phyloP scores from a whole-genome alignment of 768 basidiomycete genomes.

The Pulveroboletus ravenelii region DNA sequence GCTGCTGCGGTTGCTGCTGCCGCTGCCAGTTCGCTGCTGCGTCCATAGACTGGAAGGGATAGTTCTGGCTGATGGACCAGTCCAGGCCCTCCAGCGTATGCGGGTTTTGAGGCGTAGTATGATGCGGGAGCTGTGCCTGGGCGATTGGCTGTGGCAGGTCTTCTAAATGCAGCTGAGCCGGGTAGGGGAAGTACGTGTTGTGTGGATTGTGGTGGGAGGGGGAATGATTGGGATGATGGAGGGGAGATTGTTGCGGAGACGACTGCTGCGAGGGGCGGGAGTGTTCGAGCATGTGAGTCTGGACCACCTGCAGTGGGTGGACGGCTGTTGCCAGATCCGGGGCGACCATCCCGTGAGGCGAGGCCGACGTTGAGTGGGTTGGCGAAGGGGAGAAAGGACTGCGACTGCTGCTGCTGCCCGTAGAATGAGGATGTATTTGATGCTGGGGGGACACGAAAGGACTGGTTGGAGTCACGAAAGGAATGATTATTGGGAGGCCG shows the following conservation, averaged over 20 bases:
- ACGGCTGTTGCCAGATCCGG: slow-evolving; percentile 47
- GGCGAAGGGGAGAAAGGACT: slow-evolving; percentile 68
- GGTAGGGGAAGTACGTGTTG: slow-evolving; percentile 56
- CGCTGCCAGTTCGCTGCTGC: slow-evolving; percentile 36
- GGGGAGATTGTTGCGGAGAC: slow-evolving; percentile 65
- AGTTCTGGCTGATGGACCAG: slow-evolving; percentile 46
- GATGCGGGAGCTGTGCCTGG: slow-evolving; percentile 70
- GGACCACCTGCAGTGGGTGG: slow-evolving; percentile 50
- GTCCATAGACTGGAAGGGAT: slow-evolving; percentile 38
- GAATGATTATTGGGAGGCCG: slow-evolving; percentile 50
- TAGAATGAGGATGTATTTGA: slow-evolving; percentile 37
- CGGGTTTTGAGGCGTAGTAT: slow-evolving; percentile 47
- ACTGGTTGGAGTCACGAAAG: slow-evolving; percentile 78
- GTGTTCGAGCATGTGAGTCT: slow-evolving; percentile 43
- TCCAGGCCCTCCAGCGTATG: slow-evolving; percentile 49
- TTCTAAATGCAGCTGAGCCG: slow-evolving; percentile 47
- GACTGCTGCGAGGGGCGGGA: slow-evolving; percentile 74
- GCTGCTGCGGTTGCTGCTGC: slow-evolving; percentile 28
- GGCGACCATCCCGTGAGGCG: slow-evolving; percentile 39
- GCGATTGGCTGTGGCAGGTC: slow-evolving; percentile 57
- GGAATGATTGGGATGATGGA: slow-evolving; percentile 37
- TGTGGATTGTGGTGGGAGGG: slow-evolving; percentile 39
- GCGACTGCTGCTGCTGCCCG: slow-evolving; percentile 44
- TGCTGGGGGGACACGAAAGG: slow-evolving; percentile 66
- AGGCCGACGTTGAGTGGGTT: slow-evolving; percentile 43